Base-by-base conservation (phyloP, 345 rosid genomes). In the Eutrema heterophyllum region DNA sequence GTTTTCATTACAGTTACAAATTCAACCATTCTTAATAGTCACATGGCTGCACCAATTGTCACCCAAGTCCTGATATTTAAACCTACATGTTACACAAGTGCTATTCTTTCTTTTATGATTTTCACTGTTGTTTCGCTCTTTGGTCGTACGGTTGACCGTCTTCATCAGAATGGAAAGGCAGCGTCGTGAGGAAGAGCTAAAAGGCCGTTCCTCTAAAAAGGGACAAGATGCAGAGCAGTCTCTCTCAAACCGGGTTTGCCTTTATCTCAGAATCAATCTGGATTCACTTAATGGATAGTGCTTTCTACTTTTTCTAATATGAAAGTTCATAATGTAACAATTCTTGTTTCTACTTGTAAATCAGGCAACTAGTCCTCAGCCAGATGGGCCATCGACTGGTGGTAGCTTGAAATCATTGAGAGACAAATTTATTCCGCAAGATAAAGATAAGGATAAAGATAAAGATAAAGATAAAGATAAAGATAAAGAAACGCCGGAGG, bases 291-390 rank as follows among this genome's bases (percentile, higher is more conserved):
- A 9, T 44, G 10, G 40, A 36, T 61, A 32, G 15, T 41, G 33
- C 51, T 57, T 48, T 38, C 41, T 46, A 16, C 62, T 6, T 8
- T 32, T 38, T 29, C 29, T 9, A 11, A 9, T 50, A 10, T 49
- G 46, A 50, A 26, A 29, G 48, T 57, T 4, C 40, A 26, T 58
- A 30, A 8, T 69, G 50, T 35, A 45, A 41, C 26, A 51, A 46
- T 56, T 38, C 26, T 61, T 41, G 12, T 57, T 13, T 58, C 46
- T 18, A 26, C 38, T 32, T 74, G 77, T 29, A 39, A 3, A 70
- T 60, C 77, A 94, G 98, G 97, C 97, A 49, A 74, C 91, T 51
- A 91, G 98, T 86, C 98, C 98, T 63, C 98, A 91, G 74, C 86
- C 88, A 21, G 92, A 79, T 52, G 83, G 76, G 64, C 88, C 87